Evolutionary conservation across 345 rosid genomes (phyloP).

Genomic region (Linum lewisii): DNA sequence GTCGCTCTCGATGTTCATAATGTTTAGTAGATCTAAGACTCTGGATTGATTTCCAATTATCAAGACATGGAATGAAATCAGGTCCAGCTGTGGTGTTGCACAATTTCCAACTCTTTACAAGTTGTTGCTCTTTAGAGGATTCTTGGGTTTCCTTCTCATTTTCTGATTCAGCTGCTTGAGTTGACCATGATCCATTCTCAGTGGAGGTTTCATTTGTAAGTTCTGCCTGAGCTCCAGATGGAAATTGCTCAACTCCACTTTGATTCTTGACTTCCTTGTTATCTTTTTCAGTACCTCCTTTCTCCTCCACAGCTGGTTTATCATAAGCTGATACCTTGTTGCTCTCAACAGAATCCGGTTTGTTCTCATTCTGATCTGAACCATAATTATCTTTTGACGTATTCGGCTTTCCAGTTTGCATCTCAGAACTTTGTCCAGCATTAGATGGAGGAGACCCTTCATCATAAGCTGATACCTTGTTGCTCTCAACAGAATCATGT

Average conservation of each 20-base stretch:
- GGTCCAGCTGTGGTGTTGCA: slow-evolving; percentile 88
- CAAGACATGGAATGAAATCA: slow-evolving; percentile 96
- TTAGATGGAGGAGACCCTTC: slow-evolving; percentile 24
- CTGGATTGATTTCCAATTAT: slow-evolving; percentile 71
- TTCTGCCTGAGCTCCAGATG: slow-evolving; percentile 78
- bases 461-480: slow-evolving; percentile 13
- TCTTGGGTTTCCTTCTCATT: slow-evolving; percentile 66
- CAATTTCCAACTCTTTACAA: slow-evolving; percentile 54
- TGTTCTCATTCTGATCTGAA: slow-evolving; percentile 28
- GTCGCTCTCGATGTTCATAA: slow-evolving; percentile 97
- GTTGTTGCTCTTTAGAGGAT: slow-evolving; percentile 33
- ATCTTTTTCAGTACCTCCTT: slow-evolving; percentile 34
- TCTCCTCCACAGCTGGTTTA: slow-evolving; percentile 28
- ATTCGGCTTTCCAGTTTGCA: no score
- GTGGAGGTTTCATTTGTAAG: slow-evolving; percentile 62
- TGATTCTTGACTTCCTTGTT: slow-evolving; percentile 35
- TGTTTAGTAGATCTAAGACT: slow-evolving; percentile 67
- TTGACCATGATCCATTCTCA: slow-evolving; percentile 69
- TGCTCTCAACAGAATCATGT: slow-evolving; percentile 22
- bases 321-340: slow-evolving; percentile 29
- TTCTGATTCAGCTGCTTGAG: slow-evolving; percentile 87
- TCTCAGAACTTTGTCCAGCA: slow-evolving; percentile 27
- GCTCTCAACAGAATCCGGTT: slow-evolving; percentile 26
- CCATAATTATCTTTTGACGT: slow-evolving; percentile 21
- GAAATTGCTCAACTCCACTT: slow-evolving; percentile 43